Conservation (phyloP, 2,329 filamentous ascomycete genomes). For the Pestalotiopsis sp. region DNA sequence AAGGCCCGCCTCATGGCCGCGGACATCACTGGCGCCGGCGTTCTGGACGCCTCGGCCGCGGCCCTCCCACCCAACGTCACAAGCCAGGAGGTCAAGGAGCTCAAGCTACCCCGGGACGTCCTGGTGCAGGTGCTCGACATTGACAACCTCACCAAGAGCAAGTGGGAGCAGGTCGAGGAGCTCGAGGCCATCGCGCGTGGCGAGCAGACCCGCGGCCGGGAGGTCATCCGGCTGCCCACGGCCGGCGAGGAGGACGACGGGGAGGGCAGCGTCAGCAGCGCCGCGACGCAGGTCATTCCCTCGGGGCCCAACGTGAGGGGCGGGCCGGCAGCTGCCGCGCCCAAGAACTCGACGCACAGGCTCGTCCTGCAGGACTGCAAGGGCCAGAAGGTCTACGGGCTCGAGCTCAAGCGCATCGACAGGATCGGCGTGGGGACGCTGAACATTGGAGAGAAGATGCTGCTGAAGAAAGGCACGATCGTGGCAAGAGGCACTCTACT, state of each 20-base stretch:
- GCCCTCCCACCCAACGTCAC: conserved; percentile 57
- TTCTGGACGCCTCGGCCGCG: conserved; percentile 45
- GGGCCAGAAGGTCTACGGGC: conserved; percentile 68
- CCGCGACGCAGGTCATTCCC: conserved; percentile 18
- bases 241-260: conserved; percentile 48
- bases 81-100: conserved; percentile 55
- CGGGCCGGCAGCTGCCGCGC: conserved; percentile 20
- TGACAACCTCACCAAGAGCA: conserved; percentile 76
- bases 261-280: conserved; percentile 42
- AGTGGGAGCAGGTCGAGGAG: conserved; percentile 86
- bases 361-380: conserved; percentile 79
- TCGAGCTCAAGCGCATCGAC: conserved; percentile 71
- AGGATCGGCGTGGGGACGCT: conserved; percentile 66
- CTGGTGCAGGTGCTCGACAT: conserved; percentile 84
- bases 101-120: conserved; percentile 60
- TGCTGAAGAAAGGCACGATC: conserved; percentile 65
- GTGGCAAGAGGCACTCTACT: conserved; percentile 79
- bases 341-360: conserved; percentile 68
- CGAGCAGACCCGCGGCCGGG: conserved; percentile 73
- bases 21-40: conserved; percentile 67
- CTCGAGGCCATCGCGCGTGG: conserved; percentile 74
- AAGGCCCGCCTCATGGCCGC: conserved; percentile 77
- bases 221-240: conserved; percentile 72
- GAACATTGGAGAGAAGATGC: conserved; percentile 78
- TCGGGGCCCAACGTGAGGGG: conserved; percentile 8